Evolutionary conservation across 495 filamentous ascomycete species (phyloP).

Genomic region (Penicillium flavigenum): DNA sequence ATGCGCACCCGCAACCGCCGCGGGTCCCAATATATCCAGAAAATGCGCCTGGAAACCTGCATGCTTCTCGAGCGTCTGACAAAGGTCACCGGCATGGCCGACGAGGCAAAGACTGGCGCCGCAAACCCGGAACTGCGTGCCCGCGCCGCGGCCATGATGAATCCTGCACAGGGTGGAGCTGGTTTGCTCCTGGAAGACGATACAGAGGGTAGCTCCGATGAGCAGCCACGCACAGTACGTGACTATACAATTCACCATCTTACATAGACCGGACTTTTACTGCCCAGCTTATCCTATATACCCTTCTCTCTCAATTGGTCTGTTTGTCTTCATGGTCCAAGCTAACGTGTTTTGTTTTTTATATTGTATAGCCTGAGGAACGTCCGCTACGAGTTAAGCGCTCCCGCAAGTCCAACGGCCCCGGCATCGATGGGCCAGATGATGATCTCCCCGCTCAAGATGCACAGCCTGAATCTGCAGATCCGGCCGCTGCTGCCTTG

Average conservation of each 20-base stretch:
- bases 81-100: slow-evolving; percentile 75
- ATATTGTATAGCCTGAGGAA: slow-evolving; percentile 69
- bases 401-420: slow-evolving; percentile 52
- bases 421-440: slow-evolving; percentile 29
- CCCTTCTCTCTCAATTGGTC: neutral
- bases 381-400: slow-evolving; percentile 88
- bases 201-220: slow-evolving; percentile 50
- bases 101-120: slow-evolving; percentile 40
- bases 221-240: slow-evolving; percentile 49
- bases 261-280: neutral
- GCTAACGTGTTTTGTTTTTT: slow-evolving; percentile 11
- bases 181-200: slow-evolving; percentile 44
- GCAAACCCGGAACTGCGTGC: slow-evolving; percentile 39
- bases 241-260: neutral
- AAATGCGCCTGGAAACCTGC: slow-evolving; percentile 86
- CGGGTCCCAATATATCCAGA: slow-evolving; percentile 76
- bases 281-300: neutral
- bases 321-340: neutral
- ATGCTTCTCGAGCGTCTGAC: slow-evolving; percentile 87
- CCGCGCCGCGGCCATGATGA: slow-evolving; percentile 37
- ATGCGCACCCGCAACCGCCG: slow-evolving; percentile 76
- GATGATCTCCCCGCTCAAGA: slow-evolving; percentile 24
- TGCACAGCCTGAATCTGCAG: slow-evolving; percentile 15
- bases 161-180: slow-evolving; percentile 24
- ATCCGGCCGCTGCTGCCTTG: slow-evolving; percentile 22